Base-by-base conservation (phyloP, 768 basidiomycete species). In the Termitomyces sp. region DNA sequence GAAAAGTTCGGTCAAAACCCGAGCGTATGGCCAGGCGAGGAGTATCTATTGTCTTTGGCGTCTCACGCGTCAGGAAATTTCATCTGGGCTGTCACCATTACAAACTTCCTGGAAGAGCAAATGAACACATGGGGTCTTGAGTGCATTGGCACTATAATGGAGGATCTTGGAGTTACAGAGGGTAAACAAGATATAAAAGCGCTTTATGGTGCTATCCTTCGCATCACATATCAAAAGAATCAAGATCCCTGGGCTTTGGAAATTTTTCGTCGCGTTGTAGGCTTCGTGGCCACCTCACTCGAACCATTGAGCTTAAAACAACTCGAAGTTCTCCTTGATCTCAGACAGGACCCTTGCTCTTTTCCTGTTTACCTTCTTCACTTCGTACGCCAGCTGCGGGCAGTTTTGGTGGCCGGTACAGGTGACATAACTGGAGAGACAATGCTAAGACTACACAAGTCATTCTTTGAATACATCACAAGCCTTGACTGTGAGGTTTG, bases 31-130 rank as follows among this genome's bases (percentile, higher is more conserved):
- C 55, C 57, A 22, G 61, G 61, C 24, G 54, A 62, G 29, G 54
- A 51, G 12, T 47, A 56, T 34, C 18, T 62, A 34, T 16, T 18
- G 12, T 44, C 10, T 36, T 28, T 65, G 22, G 42, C 45, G 24
- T n/a, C 18, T 12, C 57, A 55, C 5, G 61, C 64, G 2, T 58
- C 59, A 3, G 64, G 64, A 2, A 54, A 58, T n/a, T 62, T 65
- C 18, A 59, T 65, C 22, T 62, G 64, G 57, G 64, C 59, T 5
- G 61, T 58, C 6, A 62, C 64, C 7, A 60, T 57, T 29, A 29
- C 39, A 10, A 58, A 47, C 15, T 59, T 65, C 34, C 16, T 65
- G 28, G 37, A 59, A 10, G 52, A 58, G 33, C 61, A 60, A 28
- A 47, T 66, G 18, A 36, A 49, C 4, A 34, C 39, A 10, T 39